These are phyloP conservation scores for Torulaspora maleeae DNA, from an alignment of 805 yeast species.

Conservation along the genomic window DNA sequence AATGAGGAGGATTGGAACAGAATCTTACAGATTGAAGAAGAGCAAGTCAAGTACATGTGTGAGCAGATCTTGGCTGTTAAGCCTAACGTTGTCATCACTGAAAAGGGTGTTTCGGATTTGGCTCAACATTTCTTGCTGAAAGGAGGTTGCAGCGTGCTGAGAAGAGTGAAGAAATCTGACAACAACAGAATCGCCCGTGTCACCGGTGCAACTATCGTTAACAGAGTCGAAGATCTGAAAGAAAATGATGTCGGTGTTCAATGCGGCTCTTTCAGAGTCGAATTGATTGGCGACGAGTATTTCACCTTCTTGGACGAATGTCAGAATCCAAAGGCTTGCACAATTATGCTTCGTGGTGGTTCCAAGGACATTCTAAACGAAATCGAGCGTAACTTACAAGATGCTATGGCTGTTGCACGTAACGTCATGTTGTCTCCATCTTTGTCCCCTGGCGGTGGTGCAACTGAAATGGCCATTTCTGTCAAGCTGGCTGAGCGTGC, in stretches of 20 bases:
- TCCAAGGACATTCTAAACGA: constrained; percentile 95
- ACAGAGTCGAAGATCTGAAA: constrained; percentile 88
- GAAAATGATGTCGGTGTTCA: constrained; percentile 83
- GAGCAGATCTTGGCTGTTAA: constrained; percentile 77
- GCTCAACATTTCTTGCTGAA: constrained; percentile 95
- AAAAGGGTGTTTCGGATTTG: constrained; percentile 95
- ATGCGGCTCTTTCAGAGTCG: constrained; percentile 90
- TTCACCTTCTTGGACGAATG: constrained; percentile 81
- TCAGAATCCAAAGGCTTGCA: constrained; percentile 85
- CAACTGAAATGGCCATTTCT: constrained; percentile 97
- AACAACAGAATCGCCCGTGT: constrained; percentile 95
- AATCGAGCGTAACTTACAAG: constrained; percentile 94
- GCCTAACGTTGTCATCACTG: constrained; percentile 94
- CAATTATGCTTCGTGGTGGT: constrained; percentile 89
- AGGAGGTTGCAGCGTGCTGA: constrained; percentile 86
- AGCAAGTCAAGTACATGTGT: constrained; percentile 84
- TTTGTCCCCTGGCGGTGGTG: constrained; percentile 98
- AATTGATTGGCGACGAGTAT: constrained; percentile 95
- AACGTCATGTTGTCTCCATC: constrained; percentile 93
- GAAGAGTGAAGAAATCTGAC: constrained; percentile 94
- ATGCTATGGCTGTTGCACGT: constrained; percentile 96
- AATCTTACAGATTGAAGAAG: constrained; percentile 93
- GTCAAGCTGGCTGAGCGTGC: constrained; percentile 87
- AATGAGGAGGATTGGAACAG: constrained; percentile 96
- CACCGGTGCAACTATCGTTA: constrained; percentile 95